Conservation (phyloP, 169 alveolate species). For the Plasmodium falciparum region DNA sequence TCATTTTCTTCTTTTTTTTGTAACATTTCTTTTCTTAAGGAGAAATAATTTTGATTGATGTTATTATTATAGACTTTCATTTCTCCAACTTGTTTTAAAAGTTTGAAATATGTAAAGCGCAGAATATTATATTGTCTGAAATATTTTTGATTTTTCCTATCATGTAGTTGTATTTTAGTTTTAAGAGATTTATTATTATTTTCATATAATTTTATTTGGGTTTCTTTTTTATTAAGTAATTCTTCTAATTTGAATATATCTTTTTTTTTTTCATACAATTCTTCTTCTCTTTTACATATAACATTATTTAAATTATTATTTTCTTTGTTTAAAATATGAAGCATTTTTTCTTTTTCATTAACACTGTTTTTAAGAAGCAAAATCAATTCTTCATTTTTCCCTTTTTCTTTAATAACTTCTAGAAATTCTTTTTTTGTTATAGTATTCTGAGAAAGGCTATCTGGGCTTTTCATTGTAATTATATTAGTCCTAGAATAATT, state of each 20-base stretch:
- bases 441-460: neutral
- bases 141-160: conserved; percentile 30
- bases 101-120: conserved; percentile 30
- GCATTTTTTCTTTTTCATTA: conserved; percentile 54
- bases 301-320: conserved; percentile 10
- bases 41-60: conserved; percentile 24
- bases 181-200: conserved; percentile 15
- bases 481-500: neutral
- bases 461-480: neutral
- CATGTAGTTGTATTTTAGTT: conserved; percentile 12
- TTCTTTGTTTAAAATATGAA: conserved; percentile 32
- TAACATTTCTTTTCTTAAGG: conserved; percentile 37
- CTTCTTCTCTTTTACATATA: conserved; percentile 31
- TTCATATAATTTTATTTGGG: conserved; percentile 25
- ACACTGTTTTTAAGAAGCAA: conserved; percentile 23
- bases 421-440: conserved; percentile 23
- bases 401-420: conserved; percentile 27
- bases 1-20: conserved; percentile 67
- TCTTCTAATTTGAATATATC: conserved; percentile 14
- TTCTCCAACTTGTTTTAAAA: conserved; percentile 39
- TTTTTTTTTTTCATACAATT: conserved; percentile 24
- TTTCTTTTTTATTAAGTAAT: conserved; percentile 23
- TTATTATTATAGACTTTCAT: conserved; percentile 28
- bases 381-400: conserved; percentile 47
- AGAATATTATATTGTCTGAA: conserved; percentile 22